Evolutionary conservation across 805 yeast genomes (phyloP), one percentile per base, ranked within the genome.

Genomic region (Torulaspora microellipsoides): DNA sequence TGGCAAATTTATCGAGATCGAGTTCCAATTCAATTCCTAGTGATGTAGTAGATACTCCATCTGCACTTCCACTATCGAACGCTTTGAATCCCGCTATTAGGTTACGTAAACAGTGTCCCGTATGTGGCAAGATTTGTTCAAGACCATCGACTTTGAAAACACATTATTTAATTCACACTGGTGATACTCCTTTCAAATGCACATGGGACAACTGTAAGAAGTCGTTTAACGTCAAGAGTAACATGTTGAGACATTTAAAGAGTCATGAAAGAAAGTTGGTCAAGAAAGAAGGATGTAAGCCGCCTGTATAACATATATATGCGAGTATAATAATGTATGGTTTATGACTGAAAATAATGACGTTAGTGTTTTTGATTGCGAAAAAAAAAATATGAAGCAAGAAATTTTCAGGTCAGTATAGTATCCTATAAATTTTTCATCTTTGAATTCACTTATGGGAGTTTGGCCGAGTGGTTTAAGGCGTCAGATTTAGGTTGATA

Each of bases 91-190:
- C 48, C 15, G 43, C 43, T 25, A 39, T 38, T 2, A 31, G 48
- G 33, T 33, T 49, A 27, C 46, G 60, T 15, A 77, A 76, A 53
- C 64, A 76, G 40, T 70, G 74, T 46, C 65, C 60, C 12, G 73
- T 80, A 13, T 87, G 96, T 62, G 73, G 77, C 36, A 86, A 87
- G 60, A 80, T 77, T 42, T 88, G 88, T 68, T 82, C 85, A 53
- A 76, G 95, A 57, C 90, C 95, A 8, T 81, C 89, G 9, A 86
- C 93, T 1, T 68, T 87, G 43, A 83, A 81, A 49, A 87, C 90
- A 3, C 96, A 88, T 63, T 70, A 75, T 51, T 77, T 86, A 51
- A 83, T 85, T 6, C 96, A 88, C 60, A 82, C 88, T 0, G 89
- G 89, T n/a, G 88, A 81, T 56, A 82, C 81, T 52, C 89, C 89